Evolutionary conservation across 257 asterid genomes (phyloP).

Genomic region (Capsicum rhomboideum): DNA sequence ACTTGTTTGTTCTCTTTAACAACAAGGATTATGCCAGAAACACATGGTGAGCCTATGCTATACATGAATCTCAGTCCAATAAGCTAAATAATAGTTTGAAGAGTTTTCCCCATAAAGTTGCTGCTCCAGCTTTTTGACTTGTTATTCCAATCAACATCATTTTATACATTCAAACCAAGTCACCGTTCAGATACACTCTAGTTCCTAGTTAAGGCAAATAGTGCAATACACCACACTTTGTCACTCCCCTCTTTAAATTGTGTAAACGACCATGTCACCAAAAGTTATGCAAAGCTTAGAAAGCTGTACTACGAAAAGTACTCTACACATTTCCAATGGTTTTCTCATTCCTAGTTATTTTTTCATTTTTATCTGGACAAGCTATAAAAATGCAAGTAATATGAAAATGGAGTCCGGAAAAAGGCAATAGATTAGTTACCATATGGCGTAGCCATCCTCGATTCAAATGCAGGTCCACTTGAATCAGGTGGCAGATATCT

Average conservation of each 20-base stretch:
- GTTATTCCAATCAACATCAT: no score
- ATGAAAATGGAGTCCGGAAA: background rate
- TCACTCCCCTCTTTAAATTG: background rate
- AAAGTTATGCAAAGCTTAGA: background rate
- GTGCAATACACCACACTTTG: background rate
- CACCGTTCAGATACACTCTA: background rate
- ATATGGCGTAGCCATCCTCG: background rate
- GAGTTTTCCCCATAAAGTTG: background rate
- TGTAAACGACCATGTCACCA: background rate
- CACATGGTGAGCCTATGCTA: background rate
- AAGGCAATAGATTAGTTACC: conserved; percentile 1
- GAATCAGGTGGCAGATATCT: background rate
- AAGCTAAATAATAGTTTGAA: background rate
- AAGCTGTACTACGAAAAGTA: background rate
- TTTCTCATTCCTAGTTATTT: background rate
- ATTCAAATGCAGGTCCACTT: background rate
- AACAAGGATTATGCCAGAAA: background rate
- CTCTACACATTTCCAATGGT: background rate
- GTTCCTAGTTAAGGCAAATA: background rate
- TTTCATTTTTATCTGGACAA: background rate
- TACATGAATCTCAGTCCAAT: background rate
- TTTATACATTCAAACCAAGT: background rate
- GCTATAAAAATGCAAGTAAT: background rate
- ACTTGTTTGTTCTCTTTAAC: background rate
- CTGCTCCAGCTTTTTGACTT: background rate